Evolutionary conservation across 192 early-diverging fungal genomes (phyloP).

Genomic region (Backusella mclennaniae): DNA sequence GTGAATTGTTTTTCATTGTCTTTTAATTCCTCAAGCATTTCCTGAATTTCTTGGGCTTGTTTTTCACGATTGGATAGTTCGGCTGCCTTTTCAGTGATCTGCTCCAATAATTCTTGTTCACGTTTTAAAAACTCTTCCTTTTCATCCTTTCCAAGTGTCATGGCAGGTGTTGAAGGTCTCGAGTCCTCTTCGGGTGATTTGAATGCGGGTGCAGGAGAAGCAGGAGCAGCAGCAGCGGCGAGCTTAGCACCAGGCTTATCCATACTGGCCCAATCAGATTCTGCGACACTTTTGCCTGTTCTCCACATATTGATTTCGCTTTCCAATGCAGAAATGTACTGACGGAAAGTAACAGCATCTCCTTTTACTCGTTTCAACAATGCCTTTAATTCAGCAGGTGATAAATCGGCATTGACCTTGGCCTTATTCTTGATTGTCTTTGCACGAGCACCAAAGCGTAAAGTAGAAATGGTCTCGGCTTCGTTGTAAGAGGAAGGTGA

Average conservation of each 20-base stretch:
- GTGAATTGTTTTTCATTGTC: slow-evolving; percentile 54
- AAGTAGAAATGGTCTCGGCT: slow-evolving; percentile 90
- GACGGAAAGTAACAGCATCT: slow-evolving; percentile 77
- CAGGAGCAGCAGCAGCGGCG: neutral
- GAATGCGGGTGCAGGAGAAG: slow-evolving; percentile 41
- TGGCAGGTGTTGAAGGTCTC: slow-evolving; percentile 76
- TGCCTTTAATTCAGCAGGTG: slow-evolving; percentile 90
- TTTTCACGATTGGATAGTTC: slow-evolving; percentile 69
- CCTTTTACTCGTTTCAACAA: slow-evolving; percentile 87
- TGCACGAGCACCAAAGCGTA: slow-evolving; percentile 96
- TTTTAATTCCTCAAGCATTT: slow-evolving; percentile 74
- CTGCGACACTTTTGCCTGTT: slow-evolving; percentile 64
- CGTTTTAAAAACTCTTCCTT: slow-evolving; percentile 91
- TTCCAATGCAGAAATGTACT: slow-evolving; percentile 82
- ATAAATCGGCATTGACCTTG: slow-evolving; percentile 95
- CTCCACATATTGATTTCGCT: slow-evolving; percentile 93
- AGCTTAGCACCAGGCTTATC: slow-evolving; percentile 16
- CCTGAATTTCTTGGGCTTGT: slow-evolving; percentile 58
- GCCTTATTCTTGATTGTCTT: slow-evolving; percentile 99
- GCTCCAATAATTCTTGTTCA: slow-evolving; percentile 95
- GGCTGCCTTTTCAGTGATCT: slow-evolving; percentile 86
- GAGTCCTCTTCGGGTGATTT: slow-evolving; percentile 50
- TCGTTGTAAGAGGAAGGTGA: slow-evolving; percentile 97
- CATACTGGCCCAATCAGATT: slow-evolving; percentile 62
- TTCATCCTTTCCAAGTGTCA: slow-evolving; percentile 83